Evolutionary conservation across 495 filamentous ascomycete genomes (phyloP), one percentile per base, ranked within the genome.

Genomic region (Trichoderma parareesei): DNA sequence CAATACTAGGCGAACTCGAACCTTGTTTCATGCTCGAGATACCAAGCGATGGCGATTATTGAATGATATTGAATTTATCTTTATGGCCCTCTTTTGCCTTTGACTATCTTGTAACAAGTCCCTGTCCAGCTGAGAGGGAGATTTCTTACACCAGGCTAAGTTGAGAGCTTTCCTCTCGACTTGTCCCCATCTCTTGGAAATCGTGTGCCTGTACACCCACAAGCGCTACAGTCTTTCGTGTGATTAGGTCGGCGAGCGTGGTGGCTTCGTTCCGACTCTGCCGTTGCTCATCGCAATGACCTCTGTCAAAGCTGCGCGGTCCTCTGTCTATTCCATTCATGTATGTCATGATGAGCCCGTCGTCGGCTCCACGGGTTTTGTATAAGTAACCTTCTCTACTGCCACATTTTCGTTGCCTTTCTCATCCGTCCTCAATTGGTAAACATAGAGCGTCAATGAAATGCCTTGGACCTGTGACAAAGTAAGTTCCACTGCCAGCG

Each of bases 321-420:
- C 38, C 37, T 64, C 59, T 62, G 14, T 64, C 18, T 61, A 35
- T 62, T 65, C 48, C 64, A 5, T 13, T 27, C 11, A 10, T 10
- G 48, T 60, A 69, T 67, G 70, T 73, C 72, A 79, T 69, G 77
- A 75, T 57, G 53, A 57, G 11, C 73, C 72, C 4, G 74, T 76
- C 27, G 78, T 76, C 35, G 79, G 79, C 66, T 80, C 78, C 64
- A 84, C 81, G 33, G 90, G 90, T 79, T 97, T 98, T 70, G 95
- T 91, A 74, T 92, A 99, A 43, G 91, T 95, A 48, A 99, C 92
- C 81, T 98, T 98, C 76, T 99, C 94, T 48, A 99, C 94, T 38
- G 88, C 90, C 16, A 99, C 95, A 65, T 88, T 96, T 75, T 97
- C 93, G 13, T 84, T 85, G 1, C 94, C 95, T 67, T 92, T 90